Base-by-base conservation (phyloP, 129 eudicot genomes). In the Kitagawia praeruptora region DNA sequence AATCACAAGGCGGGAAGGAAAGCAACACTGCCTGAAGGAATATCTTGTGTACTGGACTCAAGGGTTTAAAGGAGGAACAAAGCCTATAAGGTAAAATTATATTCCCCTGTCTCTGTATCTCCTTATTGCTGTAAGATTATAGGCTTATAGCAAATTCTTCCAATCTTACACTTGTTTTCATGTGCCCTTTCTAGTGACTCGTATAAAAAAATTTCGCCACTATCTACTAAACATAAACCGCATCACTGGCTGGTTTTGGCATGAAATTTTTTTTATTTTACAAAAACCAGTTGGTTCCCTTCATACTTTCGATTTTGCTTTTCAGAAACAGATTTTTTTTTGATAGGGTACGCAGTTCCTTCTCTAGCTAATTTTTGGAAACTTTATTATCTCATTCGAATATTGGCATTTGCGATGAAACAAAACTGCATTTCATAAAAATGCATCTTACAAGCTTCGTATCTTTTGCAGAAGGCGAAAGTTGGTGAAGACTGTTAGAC, bases 111-210 rank as follows among this genome's bases (percentile, higher is more conserved):
- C 58, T 51, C 58, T 51, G 23, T 2, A 56, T 15, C 27, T 80
- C 78, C 82, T 84, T 9, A 77, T 84, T 76, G 80, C 66, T 21
- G 28, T n/a, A 21, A 21, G 27, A 48, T 51, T 51, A 21, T 1
- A 14, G 54, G 48, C 48, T 45, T 10, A 10, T 45, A 45, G 15
- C 48, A 48, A 48, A 48, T 21, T 63, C 16, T 63, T 63, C 16
- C 70, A 63, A 53, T 19, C 63, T 53, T 53, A 53, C 25, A 5
- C 25, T 53, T 19, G 25, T 1, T 53, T 18, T 53, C n/a, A 53
- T 19, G 25, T 53, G 25, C 27, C 63, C 25, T 53, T 53, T 19
- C 8, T 1, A 53, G 8, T 12, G n/a, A 18, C n/a, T 53, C 2
- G 2, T n/a, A 19, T 18, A 19, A 1, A 18, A 16, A 53, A 8